These are phyloP conservation scores for Periconia macrospinosa DNA, from an alignment of 2,329 filamentous ascomycete genomes.

Conservation along the genomic window DNA sequence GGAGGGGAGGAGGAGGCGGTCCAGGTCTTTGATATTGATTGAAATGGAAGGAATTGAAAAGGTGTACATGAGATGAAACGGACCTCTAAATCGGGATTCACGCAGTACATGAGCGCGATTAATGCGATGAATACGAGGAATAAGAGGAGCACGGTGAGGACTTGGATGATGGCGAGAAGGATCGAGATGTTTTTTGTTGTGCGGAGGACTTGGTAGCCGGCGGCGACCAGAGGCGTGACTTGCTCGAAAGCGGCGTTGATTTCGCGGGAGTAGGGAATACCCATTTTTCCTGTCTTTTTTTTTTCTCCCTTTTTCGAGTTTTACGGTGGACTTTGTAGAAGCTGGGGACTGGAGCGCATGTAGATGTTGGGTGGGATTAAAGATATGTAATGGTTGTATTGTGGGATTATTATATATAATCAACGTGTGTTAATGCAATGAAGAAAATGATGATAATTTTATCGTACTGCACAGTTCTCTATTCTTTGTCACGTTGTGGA, in stretches of 20 bases:
- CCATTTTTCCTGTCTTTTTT: slow-evolving; percentile 45
- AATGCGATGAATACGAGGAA: slow-evolving; percentile 43
- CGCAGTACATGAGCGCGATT: slow-evolving; percentile 46
- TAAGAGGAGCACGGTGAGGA: slow-evolving; percentile 49
- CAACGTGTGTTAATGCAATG: no score
- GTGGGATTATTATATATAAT: background rate
- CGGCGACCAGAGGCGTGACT: slow-evolving; percentile 55
- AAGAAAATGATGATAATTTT: no score
- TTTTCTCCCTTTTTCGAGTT: background rate
- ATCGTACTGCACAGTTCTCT: no score
- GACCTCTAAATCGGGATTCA: slow-evolving; percentile 53
- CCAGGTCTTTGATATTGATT: no score
- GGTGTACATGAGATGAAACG: background rate
- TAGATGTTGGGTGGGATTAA: background rate
- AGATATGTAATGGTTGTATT: background rate
- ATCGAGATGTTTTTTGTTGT: slow-evolving; percentile 56
- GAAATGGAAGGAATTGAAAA: background rate
- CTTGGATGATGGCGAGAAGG: slow-evolving; percentile 51
- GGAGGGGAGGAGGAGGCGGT: no score
- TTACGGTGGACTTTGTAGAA: background rate
- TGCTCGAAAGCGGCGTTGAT: slow-evolving; percentile 57
- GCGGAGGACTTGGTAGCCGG: slow-evolving; percentile 52
- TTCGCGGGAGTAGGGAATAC: slow-evolving; percentile 56
- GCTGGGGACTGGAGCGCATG: background rate
- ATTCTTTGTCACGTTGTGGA: no score